Base-by-base conservation (phyloP, 306 rosid species). In the Acmispon strigosus region DNA sequence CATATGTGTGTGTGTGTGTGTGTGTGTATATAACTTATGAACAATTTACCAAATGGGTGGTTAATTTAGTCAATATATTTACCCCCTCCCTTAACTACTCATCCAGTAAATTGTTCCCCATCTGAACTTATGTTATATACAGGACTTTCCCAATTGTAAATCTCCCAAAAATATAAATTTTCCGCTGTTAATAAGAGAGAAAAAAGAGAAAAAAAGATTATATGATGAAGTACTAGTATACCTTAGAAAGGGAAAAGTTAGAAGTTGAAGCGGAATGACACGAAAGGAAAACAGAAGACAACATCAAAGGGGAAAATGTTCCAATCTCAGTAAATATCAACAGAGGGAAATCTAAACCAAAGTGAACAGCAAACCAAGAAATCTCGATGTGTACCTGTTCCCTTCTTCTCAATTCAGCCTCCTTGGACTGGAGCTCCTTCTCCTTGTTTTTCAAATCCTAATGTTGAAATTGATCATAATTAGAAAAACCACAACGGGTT, bases 351-450 rank as follows among this genome's bases (percentile, higher is more conserved):
- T 66, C 62, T 48, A 10, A 43, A 32, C 72, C 6, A 73, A 73
- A 22, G 10, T 49, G 60, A 54, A 65, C 12, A 49, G 8, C 43
- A 63, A 48, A 49, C 55, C 57, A 18, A 63, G 52, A 67, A 52
- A 16, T 60, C 54, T 8, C 58, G 56, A 50, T 41, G 54, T 37
- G 39, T 81, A 92, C 98, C 93, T 92, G 85, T 71, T 92, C 98
- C 75, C 96, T 82, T 82, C 73, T 88, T 77, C 64, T 88, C 82
- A 90, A 69, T 57, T 92, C 98, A 79, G 96, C 85, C 86, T 92
- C 98, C 76, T 84, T 92, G 75, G 96, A 88, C 84, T 90, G 98
- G 78, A 92, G 96, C 65, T 92, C 96, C 88, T 78, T 92, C 87
- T 92, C 98, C 80, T 82, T 92, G 83, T 80, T 88, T 76, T 85